These are phyloP conservation scores for Geosiphon pyriformis DNA, from an alignment of 192 early-diverging fungal genomes.

Conservation along the genomic window DNA sequence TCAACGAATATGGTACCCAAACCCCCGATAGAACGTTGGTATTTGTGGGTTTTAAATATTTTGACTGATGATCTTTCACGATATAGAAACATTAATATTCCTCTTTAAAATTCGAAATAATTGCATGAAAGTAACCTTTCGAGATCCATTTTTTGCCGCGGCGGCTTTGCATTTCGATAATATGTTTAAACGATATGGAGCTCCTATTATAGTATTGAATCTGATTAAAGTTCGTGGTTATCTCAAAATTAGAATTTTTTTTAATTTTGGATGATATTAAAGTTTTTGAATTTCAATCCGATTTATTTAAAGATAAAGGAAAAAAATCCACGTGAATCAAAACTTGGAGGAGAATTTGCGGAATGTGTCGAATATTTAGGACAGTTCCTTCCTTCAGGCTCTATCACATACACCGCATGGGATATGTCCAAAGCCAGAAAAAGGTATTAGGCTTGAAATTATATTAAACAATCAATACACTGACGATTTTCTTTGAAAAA, in stretches of 20 bases:
- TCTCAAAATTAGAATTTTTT: neutral
- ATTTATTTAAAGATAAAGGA: slow-evolving; percentile 64
- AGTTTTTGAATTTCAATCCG: neutral
- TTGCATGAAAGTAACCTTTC: slow-evolving; percentile 77
- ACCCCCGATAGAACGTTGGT: slow-evolving; percentile 72
- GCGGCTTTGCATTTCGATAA: slow-evolving; percentile 92
- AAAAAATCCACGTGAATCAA: slow-evolving; percentile 80
- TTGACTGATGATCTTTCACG: neutral
- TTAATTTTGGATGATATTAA: neutral
- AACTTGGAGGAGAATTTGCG: slow-evolving; percentile 79
- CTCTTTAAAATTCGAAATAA: too few species aligned
- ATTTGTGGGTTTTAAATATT: neutral
- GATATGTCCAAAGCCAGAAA: slow-evolving; percentile 98
- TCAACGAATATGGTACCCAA: slow-evolving; percentile 89
- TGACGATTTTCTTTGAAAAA: neutral
- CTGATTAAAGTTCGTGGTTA: slow-evolving; percentile 68
- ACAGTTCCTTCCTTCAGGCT: slow-evolving; percentile 77
- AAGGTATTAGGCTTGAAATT: slow-evolving; percentile 37
- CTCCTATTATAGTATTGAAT: slow-evolving; percentile 89
- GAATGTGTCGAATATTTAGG: slow-evolving; percentile 81
- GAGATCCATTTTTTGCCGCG: slow-evolving; percentile 90
- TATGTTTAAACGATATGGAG: slow-evolving; percentile 87
- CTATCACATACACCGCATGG: slow-evolving; percentile 89
- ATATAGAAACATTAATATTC: slow-evolving; percentile 3
- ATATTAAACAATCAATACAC: neutral